Base-by-base conservation (phyloP, 2,329 filamentous ascomycete genomes). In the Tolypocladium guangdongense region DNA sequence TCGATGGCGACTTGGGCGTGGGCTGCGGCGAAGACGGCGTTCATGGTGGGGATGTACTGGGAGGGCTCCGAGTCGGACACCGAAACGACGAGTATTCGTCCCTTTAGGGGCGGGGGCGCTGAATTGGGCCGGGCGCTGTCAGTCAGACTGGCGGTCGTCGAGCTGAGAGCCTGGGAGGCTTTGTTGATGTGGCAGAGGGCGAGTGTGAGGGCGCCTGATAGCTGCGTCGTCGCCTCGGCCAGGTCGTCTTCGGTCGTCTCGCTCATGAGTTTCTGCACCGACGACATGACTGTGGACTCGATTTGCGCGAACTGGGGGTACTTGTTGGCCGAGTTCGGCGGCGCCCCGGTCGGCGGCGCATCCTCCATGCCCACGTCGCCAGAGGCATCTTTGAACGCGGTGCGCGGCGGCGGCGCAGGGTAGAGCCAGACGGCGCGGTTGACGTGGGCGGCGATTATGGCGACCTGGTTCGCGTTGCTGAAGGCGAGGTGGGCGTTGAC, bases 11-110 rank as follows among this genome's bases (percentile, higher is more conserved):
- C 90, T 61, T 83, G 82, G 53, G 90, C 80, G 58, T 92, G 85
- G 64, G 95, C 88, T 55, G 92, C 93, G 2, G 93, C 93, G 70
- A 99, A 99, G 56, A 97, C 95, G 62, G 87, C 83, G 72, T 99
- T 99, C 93, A 99, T 99, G 60, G 95, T 93, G 0, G 92, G 87
- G 53, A 99, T 99, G 73, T 99, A 99, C 69, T 97, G 87, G 6
- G 90, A 84, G 0, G 95, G 82, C 62, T 92, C 88, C 43, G 80
- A 78, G 64, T 90, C 90, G 48, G 89, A 95, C 5, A 96, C 90
- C 49, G 88, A 95, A 52, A 99, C 69, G 58, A 97, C 84, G 52
- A 99, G 79, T 63, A 99, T 95, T 56, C 93, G 87, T 41, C 68
- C 70, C 24, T 68, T 70, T 33, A 72, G 60, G 6, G 68, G 62